Evolutionary conservation across 2,329 filamentous ascomycete species (phyloP), one percentile per base, ranked within the genome.

Genomic region (Xylaria sp.): DNA sequence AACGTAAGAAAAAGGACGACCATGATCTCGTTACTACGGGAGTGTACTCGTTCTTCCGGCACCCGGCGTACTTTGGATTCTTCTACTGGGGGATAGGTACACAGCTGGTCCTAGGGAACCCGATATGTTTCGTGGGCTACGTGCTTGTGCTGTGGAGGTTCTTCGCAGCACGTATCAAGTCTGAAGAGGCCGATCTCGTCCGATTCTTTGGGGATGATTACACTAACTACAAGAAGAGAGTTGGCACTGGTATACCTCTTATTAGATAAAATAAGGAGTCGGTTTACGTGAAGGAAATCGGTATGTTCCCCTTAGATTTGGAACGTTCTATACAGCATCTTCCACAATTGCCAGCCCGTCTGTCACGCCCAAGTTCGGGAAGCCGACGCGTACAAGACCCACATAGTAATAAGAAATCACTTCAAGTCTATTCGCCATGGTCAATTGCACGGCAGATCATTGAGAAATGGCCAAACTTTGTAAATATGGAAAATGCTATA

Each of bases 31-130:
- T 99, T 2, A 97, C 92, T 0, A 84, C 84, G 33, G 96, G 96
- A 0, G 83, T 98, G 41, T 99, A 98, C 80, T 83, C 84, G 8
- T 80, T 87, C 54, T 83, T 97, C 62, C 85, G 96, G 28, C 96
- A 99, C 80, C 96, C 96, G 13, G 92, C 92, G 68, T 99, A 99
- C 82, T 98, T 98, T 83, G 96, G 95, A 3, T 99, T 98, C 83
- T 99, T 97, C 81, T 98, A 94, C 90, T 99, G 95, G 95, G 94
- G 93, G 0, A 78, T 98, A n/a, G 96, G 96, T 5, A 97, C 94
- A 13, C 96, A 99, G 84, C 78, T 98, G 52, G 89, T 97, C 64
- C 85, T 98, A 72, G 95, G 95, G 20, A 99, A 99, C 81, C 82
- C 87, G 9, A 73, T 97, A 1, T 97, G 94, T 79, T 89, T 97